Evolutionary conservation across 1,284 basidiomycete genomes (phyloP).

Genomic region (Cerrena zonata): DNA sequence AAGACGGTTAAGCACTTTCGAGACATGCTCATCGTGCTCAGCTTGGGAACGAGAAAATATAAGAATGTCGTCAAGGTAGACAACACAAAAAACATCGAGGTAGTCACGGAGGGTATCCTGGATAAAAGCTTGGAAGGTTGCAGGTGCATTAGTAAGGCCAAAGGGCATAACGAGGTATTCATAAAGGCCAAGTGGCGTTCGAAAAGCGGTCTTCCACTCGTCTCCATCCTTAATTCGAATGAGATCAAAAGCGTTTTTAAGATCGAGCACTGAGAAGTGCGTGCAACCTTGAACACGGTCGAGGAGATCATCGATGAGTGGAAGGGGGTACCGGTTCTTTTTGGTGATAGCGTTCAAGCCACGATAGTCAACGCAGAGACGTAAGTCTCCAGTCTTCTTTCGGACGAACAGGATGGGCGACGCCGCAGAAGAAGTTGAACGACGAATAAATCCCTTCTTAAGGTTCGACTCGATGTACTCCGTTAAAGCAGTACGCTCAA

Average conservation of each 20-base stretch:
- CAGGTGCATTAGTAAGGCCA: no score
- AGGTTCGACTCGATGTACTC: constrained; percentile 29
- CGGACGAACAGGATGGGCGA: constrained; percentile 30
- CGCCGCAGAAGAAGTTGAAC: constrained; percentile 30
- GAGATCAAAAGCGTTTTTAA: constrained; percentile 37
- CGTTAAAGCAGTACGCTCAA: constrained; percentile 28
- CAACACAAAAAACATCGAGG: constrained; percentile 35
- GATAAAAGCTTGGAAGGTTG: constrained; percentile 37
- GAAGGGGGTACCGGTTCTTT: constrained; percentile 38
- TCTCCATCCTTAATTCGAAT: constrained; percentile 26
- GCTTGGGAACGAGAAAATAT: constrained; percentile 28
- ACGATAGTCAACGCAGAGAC: constrained; percentile 30
- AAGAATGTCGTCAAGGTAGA: no score
- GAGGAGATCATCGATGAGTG: constrained; percentile 33
- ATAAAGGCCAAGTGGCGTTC: constrained; percentile 33
- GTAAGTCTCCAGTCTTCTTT: constrained; percentile 26
- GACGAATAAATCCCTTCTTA: constrained; percentile 29
- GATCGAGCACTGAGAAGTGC: constrained; percentile 32
- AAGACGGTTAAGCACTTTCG: constrained; percentile 26
- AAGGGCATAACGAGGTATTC: constrained; percentile 41
- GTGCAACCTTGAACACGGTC: constrained; percentile 29
- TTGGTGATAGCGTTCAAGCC: constrained; percentile 29
- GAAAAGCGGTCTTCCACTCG: constrained; percentile 33
- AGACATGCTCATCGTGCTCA: constrained; percentile 25
- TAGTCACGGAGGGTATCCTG: constrained; percentile 32